Base-by-base conservation (phyloP, 1,284 basidiomycete species). In the Ceratobasidium theobromae region DNA sequence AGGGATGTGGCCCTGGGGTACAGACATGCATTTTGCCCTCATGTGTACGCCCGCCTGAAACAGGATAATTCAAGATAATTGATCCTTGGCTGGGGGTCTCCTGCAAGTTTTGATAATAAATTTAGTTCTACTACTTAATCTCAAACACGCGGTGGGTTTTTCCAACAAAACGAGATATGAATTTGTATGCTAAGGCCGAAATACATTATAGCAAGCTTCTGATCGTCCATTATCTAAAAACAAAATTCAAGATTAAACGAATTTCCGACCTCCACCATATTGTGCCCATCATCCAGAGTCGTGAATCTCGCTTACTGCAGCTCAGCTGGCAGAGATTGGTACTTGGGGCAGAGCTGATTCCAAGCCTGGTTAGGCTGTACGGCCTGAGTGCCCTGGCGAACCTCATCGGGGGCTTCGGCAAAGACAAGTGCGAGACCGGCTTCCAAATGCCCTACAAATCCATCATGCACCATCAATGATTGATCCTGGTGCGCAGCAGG, bases 321-420 rank as follows among this genome's bases (percentile, higher is more conserved):
- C 0, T 41, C 48, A 23, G 58, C n/a, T 3, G 48, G 8, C 25
- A 64, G 23, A 5, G 58, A 46, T 23, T 27, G 23, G 25, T 64
- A 64, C 43, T 64, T 64, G 32, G 58, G 46, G 58, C 58, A 64
- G 33, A 64, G 58, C 25, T 64, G 46, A 25, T 64, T 43, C 58
- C 58, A 64, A 6, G 48, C 48, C n/a, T 21, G 23, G 38, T 52
- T 52, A 14, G 58, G 46, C 33, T 64, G 46, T 1, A 64, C 58
- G 28, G 32, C 6, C n/a, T 52, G 48, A 2, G 58, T 3, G 3
- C 58, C 58, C 35, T 16, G 12, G 23, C 58, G 88, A 0, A 81
- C 80, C 65, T 82, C 72, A 9, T 84, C 73, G 0, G 93, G 91
- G 4, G 93, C 89, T 73, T 90, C 88, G 73, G 95, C 77, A 71